These are phyloP conservation scores for Niebla homalea DNA, from an alignment of 495 filamentous ascomycete genomes.

Conservation along the genomic window DNA sequence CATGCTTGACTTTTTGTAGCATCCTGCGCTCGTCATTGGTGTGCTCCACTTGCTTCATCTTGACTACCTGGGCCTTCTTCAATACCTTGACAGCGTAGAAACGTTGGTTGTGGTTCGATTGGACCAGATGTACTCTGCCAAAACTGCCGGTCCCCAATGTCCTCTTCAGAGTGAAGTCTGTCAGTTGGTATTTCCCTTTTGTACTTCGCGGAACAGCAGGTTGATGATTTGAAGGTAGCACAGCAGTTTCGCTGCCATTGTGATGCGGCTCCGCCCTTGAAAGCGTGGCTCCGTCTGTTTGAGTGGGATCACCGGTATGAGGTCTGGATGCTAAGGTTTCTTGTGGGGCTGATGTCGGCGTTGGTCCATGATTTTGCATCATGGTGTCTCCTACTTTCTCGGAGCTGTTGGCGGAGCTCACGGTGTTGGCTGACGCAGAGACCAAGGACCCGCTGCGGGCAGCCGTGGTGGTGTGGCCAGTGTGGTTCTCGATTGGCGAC, in stretches of 20 bases:
- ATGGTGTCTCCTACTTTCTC: slow-evolving; percentile 13
- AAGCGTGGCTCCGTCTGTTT: neutral
- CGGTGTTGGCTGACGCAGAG: slow-evolving; percentile 25
- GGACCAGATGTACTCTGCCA: slow-evolving; percentile 87
- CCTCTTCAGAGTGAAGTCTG: slow-evolving; percentile 74
- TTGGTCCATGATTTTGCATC: slow-evolving; percentile 11
- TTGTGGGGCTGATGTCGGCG: slow-evolving; percentile 6
- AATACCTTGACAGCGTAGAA: slow-evolving; percentile 97
- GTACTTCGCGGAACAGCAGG: slow-evolving; percentile 46
- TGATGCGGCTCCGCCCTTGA: slow-evolving; percentile 12
- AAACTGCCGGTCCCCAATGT: slow-evolving; percentile 96
- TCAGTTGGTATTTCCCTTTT: slow-evolving; percentile 94
- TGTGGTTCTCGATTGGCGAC: slow-evolving; percentile 41
- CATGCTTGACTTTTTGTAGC: slow-evolving; percentile 89
- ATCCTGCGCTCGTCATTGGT: slow-evolving; percentile 95
- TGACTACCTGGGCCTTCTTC: slow-evolving; percentile 96
- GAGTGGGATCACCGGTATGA: neutral
- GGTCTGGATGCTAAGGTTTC: slow-evolving; percentile 12
- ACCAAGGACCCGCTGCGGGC: slow-evolving; percentile 22
- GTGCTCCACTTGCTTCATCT: slow-evolving; percentile 99
- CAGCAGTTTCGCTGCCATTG: slow-evolving; percentile 1
- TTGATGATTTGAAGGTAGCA: slow-evolving; percentile 15
- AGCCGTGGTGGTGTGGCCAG: slow-evolving; percentile 23
- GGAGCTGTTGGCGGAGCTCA: slow-evolving; percentile 22
- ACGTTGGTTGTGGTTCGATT: slow-evolving; percentile 90